Evolutionary conservation across 345 rosid genomes (phyloP).

Genomic region (Cardamine resedifolia): DNA sequence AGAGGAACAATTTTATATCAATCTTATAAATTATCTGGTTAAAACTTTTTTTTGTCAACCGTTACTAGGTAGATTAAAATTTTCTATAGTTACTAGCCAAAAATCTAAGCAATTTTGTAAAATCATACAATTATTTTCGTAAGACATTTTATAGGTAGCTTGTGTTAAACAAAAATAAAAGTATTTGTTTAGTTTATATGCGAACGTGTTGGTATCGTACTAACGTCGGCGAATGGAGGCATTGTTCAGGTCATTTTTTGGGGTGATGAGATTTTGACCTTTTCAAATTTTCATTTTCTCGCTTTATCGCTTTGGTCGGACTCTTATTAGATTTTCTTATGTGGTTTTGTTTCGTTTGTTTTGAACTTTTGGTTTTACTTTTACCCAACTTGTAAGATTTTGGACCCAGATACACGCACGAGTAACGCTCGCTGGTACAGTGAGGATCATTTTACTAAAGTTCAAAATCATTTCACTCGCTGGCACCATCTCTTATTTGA

Average conservation of each 20-base stretch:
- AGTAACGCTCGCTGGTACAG: not conserved
- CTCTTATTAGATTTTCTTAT: not conserved
- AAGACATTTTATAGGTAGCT: not conserved
- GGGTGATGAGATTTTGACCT: slow-evolving; percentile 33
- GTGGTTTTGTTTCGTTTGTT: slow-evolving; percentile 1
- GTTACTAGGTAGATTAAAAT: not conserved
- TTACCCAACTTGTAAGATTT: not conserved
- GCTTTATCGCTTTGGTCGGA: slow-evolving; percentile 23
- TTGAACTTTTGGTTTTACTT: not conserved
- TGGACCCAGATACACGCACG: not conserved
- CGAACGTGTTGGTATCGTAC: not conserved
- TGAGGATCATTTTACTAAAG: not conserved
- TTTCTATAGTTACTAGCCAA: not conserved
- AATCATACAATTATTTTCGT: not conserved
- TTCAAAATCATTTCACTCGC: not conserved
- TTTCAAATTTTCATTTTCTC: not conserved
- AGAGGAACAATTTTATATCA: not conserved
- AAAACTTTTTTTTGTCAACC: not conserved
- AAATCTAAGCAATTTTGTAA: not conserved
- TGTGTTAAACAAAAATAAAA: not conserved
- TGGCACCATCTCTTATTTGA: not conserved
- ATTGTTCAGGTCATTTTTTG: slow-evolving; percentile 8
- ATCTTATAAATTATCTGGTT: not conserved
- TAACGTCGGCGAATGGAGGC: slow-evolving; percentile 2
- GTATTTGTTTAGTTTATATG: not conserved